Conservation (phyloP, 1,139 yeast genomes). For the Pneumocystis oryctolagi region DNA sequence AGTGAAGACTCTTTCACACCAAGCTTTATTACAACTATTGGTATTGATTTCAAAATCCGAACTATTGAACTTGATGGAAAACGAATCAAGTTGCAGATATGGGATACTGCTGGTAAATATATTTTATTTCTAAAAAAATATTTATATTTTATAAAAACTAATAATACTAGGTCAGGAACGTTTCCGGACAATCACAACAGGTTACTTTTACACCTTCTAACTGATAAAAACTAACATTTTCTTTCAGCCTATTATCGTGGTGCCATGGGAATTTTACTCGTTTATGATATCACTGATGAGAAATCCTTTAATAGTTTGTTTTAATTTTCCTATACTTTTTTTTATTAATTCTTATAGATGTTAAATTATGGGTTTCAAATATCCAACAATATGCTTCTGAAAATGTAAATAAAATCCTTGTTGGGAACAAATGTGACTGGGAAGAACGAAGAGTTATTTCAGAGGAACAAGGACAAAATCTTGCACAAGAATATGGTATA, state of each 20-base stretch:
- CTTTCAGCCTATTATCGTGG: constrained; percentile 77
- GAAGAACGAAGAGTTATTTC: constrained; percentile 56
- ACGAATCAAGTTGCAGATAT: constrained; percentile 83
- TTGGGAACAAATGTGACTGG: constrained; percentile 90
- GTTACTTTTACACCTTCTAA: background rate
- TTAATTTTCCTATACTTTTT: background rate
- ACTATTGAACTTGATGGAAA: constrained; percentile 89
- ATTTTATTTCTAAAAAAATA: background rate
- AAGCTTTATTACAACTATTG: constrained; percentile 89
- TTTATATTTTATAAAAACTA: background rate
- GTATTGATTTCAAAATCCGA: constrained; percentile 94
- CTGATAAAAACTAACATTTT: background rate
- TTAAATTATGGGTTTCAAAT: constrained; percentile 84
- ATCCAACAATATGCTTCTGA: constrained; percentile 94
- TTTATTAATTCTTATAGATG: constrained; percentile 21
- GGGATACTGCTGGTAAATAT: constrained; percentile 77
- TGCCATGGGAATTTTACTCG: constrained; percentile 93
- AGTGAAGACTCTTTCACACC: constrained; percentile 97
- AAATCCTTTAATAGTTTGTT: constrained; percentile 64
- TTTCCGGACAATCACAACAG: constrained; percentile 88
- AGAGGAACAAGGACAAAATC: constrained; percentile 73
- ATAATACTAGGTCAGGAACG: constrained; percentile 58
- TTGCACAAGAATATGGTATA: constrained; percentile 76
- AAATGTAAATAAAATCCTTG: constrained; percentile 83
- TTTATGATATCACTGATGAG: constrained; percentile 91